Percentiles rank a stretch among this genome's conserved stretches.
phyloP scores from a whole-genome alignment of 257 asterid species.

The Solanum gracilifrons region DNA sequence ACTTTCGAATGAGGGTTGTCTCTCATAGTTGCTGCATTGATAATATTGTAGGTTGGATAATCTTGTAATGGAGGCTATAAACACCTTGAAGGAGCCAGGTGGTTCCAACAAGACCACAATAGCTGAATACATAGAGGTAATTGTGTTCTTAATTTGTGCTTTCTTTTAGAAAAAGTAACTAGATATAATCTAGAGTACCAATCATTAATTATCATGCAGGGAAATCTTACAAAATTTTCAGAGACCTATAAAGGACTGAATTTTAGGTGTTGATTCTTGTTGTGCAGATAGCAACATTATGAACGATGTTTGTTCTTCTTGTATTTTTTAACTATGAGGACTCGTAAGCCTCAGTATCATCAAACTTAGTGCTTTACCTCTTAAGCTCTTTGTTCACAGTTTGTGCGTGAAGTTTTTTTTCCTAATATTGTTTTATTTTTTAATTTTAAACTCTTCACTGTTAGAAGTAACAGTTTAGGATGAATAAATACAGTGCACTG shows the following conservation, averaged over 20 bases:
- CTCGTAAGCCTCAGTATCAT: not conserved
- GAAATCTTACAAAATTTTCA: not conserved
- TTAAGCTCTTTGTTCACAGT: not conserved
- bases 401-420: not conserved
- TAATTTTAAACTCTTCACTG: not conserved
- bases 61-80: conserved; percentile 88
- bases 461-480: not conserved
- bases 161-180: not conserved
- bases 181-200: not conserved
- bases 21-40: not conserved
- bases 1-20: not conserved
- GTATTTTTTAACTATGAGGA: not conserved
- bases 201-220: not conserved
- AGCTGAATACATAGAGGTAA: conserved; percentile 85
- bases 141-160: not conserved
- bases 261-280: not conserved
- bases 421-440: not conserved
- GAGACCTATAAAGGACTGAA: not conserved
- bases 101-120: conserved; percentile 85
- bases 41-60: conserved; percentile 60
- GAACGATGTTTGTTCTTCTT: not conserved
- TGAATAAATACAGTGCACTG: not conserved
- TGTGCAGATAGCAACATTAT: not conserved
- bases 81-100: conserved; percentile 65
- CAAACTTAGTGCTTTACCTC: not conserved